phyloP scores from a whole-genome alignment of 148 eudicot genomes.

The Cornus controversa region DNA sequence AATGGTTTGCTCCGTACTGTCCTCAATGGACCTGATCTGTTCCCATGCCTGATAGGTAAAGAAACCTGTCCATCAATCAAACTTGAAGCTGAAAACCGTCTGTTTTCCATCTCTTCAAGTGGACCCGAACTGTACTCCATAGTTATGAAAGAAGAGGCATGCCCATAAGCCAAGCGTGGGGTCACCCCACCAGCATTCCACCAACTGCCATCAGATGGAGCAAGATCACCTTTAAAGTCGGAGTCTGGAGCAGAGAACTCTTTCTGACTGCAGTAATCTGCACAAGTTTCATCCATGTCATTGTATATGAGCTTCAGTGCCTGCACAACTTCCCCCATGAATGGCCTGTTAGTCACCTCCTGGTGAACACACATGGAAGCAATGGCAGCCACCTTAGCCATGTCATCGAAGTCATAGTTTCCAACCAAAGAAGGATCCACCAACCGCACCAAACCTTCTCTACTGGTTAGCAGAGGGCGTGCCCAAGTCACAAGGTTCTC shows the following conservation, averaged over 20 bases:
- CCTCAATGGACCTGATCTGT: slow-evolving; percentile 78
- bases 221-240: slow-evolving; percentile 61
- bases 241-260: slow-evolving; percentile 64
- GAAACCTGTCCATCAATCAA: slow-evolving; percentile 33
- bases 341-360: slow-evolving; percentile 88
- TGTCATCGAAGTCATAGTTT: slow-evolving; percentile 59
- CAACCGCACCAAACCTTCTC: slow-evolving; percentile 77
- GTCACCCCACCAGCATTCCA: slow-evolving; percentile 64
- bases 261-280: slow-evolving; percentile 52
- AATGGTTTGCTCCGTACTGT: slow-evolving; percentile 55
- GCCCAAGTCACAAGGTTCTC: slow-evolving; percentile 95
- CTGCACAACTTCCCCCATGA: slow-evolving; percentile 99
- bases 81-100: slow-evolving; percentile 54
- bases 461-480: slow-evolving; percentile 64
- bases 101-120: slow-evolving; percentile 56
- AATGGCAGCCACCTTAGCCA: slow-evolving; percentile 86
- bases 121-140: slow-evolving; percentile 87
- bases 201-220: slow-evolving; percentile 81
- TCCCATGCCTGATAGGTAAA: slow-evolving; percentile 58
- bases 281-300: slow-evolving; percentile 61
- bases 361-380: slow-evolving; percentile 95
- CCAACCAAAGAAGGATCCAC: slow-evolving; percentile 64
- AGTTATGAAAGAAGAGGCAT: slow-evolving; percentile 63
- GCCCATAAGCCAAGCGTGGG: slow-evolving; percentile 51
- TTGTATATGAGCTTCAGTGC: slow-evolving; percentile 85